Conservation (phyloP, 768 basidiomycete genomes). For the Rickenella mellea region DNA sequence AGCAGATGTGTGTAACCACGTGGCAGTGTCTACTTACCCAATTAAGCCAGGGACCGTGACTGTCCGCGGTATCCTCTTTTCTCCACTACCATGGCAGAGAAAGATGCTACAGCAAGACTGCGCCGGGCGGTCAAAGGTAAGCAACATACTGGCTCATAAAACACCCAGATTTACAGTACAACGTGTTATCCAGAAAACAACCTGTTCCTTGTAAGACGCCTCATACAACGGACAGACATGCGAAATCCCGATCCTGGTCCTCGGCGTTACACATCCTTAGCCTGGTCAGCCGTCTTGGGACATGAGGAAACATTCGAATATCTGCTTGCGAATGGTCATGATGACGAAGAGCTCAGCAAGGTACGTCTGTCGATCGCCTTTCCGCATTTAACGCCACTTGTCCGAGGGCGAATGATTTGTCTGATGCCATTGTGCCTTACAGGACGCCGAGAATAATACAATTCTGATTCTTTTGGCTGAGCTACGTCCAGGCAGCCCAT, state of each 20-base stretch:
- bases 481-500: constrained; percentile 43
- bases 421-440: background rate
- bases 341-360: constrained; percentile 86
- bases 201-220: constrained; percentile 82
- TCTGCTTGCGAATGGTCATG: constrained; percentile 76
- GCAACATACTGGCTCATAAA: constrained; percentile 3
- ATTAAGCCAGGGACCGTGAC: too few species aligned
- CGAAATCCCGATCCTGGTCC: constrained; percentile 78
- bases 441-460: constrained; percentile 92
- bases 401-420: constrained; percentile 4
- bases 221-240: constrained; percentile 80
- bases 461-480: constrained; percentile 91
- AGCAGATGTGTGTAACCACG: too few species aligned
- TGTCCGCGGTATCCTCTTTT: constrained; percentile 8
- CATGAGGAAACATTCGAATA: constrained; percentile 93
- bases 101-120: constrained; percentile 64
- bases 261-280: constrained; percentile 75
- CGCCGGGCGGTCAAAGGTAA: constrained; percentile 74
- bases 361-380: constrained; percentile 34
- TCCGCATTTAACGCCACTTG: constrained; percentile 3
- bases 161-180: constrained; percentile 5
- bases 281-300: constrained; percentile 85
- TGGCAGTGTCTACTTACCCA: too few species aligned
- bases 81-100: constrained; percentile 61
- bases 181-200: constrained; percentile 65